Conservation (phyloP, 331 rosid genomes). For the Quercus lobata region DNA sequence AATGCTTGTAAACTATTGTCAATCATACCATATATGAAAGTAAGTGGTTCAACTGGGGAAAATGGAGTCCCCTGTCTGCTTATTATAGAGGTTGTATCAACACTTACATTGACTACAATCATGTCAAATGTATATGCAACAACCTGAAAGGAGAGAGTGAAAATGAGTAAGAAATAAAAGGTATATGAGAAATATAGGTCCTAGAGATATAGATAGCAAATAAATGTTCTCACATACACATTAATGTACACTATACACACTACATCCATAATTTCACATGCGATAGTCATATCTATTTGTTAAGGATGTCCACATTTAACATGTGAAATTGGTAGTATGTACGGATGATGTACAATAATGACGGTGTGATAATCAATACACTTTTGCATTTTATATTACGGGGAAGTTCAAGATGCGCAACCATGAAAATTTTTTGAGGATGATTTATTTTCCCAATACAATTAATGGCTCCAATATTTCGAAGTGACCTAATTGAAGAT, state of each 20-base stretch:
- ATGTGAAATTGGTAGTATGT: too few species aligned
- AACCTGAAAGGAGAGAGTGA: conserved; percentile 39
- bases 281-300: too few species aligned
- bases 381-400: not conserved
- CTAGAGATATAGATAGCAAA: conserved; percentile 1
- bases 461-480: not conserved
- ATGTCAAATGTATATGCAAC: conserved; percentile 30
- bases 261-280: too few species aligned
- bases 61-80: conserved; percentile 71
- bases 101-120: conserved; percentile 46
- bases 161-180: not conserved
- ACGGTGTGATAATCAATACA: too few species aligned
- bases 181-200: conserved; percentile 21
- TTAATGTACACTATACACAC: too few species aligned
- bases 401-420: not conserved
- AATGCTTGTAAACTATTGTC: conserved; percentile 3
- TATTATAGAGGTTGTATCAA: conserved; percentile 53
- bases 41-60: conserved; percentile 66
- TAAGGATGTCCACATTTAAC: too few species aligned
- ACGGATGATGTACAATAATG: too few species aligned
- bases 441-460: not conserved
- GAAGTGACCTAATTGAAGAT: not conserved
- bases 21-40: conserved; percentile 71
- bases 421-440: not conserved
- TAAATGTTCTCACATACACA: too few species aligned